These are phyloP conservation scores for Allium fistulosum DNA, from an alignment of 106 monocot species.

Conservation along the genomic window DNA sequence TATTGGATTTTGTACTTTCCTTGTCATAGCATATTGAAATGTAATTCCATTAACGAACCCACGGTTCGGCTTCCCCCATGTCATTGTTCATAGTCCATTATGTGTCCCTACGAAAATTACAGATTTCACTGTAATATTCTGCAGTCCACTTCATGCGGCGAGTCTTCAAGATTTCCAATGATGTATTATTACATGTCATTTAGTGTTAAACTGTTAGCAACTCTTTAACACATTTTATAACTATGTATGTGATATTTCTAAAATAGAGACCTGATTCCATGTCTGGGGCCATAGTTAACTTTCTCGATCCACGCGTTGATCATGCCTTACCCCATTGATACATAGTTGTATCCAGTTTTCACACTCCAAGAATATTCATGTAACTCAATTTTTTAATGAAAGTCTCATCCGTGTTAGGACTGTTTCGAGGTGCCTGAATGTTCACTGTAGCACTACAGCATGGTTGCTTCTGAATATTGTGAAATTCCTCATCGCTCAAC, in stretches of 20 bases:
- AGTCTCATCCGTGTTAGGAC: conserved; percentile 39
- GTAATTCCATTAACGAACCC: conserved; percentile 14
- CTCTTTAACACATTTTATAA: background rate
- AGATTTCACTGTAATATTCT: conserved; percentile 28
- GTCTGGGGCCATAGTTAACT: conserved; percentile 28
- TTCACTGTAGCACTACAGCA: conserved; percentile 6
- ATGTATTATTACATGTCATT: conserved; percentile 27
- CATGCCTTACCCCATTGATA: conserved; percentile 21
- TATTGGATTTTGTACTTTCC: conserved; percentile 30
- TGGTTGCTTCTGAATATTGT: conserved; percentile 18
- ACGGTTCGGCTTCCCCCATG: conserved; percentile 23
- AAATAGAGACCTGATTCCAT: conserved; percentile 38
- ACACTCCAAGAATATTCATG: conserved; percentile 17
- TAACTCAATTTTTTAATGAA: conserved; percentile 16
- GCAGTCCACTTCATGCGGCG: conserved; percentile 20
- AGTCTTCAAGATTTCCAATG: conserved; percentile 33
- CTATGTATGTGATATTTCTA: background rate
- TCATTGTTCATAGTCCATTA: conserved; percentile 35
- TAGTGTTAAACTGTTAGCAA: too few relatives aligned
- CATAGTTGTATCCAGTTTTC: conserved; percentile 26
- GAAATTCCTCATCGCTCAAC: conserved; percentile 22
- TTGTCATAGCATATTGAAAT: conserved; percentile 15
- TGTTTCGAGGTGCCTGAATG: conserved; percentile 18
- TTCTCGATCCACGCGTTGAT: conserved; percentile 22
- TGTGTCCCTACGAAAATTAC: conserved; percentile 15